Evolutionary conservation across 2,329 filamentous ascomycete species (phyloP), one percentile per base, ranked within the genome.

Genomic region (Sclerotinia minor): DNA sequence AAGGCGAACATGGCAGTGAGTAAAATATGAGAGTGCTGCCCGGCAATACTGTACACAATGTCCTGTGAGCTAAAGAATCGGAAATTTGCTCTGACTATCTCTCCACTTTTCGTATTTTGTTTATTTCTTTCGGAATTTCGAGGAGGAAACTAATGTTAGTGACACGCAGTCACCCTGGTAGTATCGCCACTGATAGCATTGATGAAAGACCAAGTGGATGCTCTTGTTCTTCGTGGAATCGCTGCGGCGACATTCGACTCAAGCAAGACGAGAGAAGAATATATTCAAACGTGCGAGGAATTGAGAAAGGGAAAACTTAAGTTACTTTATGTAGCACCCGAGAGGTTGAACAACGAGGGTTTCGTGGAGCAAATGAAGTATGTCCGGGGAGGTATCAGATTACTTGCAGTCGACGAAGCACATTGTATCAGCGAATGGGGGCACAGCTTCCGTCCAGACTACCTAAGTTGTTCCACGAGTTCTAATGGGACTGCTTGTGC

Each of bases 121-220:
- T 41, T 2, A 19, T 21, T 26, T 8, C n/a, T 21, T 52, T 19
- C 1, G 8, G 4, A 1, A 1, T 58, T 6, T 19, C 9, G 8
- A 52, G 5, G 9, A 50, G 8, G 13, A 50, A 13, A 24, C 59
- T 63, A 8, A 63, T 19, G 7, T 4, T 24, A 44, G 5, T n/a
- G 9, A 44, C 15, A 9, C 35, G 8, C 32, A 67, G 65, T 86
- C 69, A 86, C 83, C 1, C 79, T 87, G 7, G 83, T 87, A 3
- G 83, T 86, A 2, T 87, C 83, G 0, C 84, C 84, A 0, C 75
- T 87, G 3, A 84, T 87, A 64, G 84, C 84, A 2, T 73, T 87
- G 65, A 87, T 87, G 84, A 87, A 87, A 72, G 85, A 87, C 69
- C 85, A 88, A 71, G 84, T 86, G 0, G 85, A 87, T 70, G 81